These are phyloP conservation scores for Aphanomyces astaci DNA, from an alignment of 352 stramenopile species.

Conservation along the genomic window DNA sequence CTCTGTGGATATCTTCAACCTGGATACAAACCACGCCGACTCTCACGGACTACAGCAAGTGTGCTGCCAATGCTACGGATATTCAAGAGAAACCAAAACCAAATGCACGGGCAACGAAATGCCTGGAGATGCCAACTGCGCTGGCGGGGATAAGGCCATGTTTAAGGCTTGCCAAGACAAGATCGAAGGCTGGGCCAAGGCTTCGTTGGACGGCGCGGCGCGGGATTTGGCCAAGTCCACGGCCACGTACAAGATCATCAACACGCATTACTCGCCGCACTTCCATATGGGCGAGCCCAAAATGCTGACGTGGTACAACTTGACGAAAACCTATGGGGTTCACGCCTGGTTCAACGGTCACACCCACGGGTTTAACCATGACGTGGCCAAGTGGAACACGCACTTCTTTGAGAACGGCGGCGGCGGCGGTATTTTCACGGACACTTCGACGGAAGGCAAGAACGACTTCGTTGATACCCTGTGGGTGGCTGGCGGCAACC, in stretches of 20 bases:
- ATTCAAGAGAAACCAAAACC: slow-evolving; percentile 49
- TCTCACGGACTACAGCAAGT: slow-evolving; percentile 78
- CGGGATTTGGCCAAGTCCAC: slow-evolving; percentile 60
- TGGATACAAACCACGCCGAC: slow-evolving; percentile 79
- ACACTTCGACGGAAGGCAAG: no score
- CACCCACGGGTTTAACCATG: slow-evolving; percentile 85
- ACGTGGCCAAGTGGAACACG: slow-evolving; percentile 74
- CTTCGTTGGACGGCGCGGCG: slow-evolving; percentile 54
- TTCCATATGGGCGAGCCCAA: slow-evolving; percentile 84
- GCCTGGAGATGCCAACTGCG: slow-evolving; percentile 57
- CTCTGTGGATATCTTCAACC: slow-evolving; percentile 81
- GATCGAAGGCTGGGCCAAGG: slow-evolving; percentile 75
- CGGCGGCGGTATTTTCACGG: no score
- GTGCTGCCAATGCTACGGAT: slow-evolving; percentile 83
- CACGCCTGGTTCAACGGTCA: slow-evolving; percentile 80
- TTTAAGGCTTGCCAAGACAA: slow-evolving; percentile 66
- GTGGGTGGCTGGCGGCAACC: slow-evolving; percentile 47
- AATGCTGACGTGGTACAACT: slow-evolving; percentile 82
- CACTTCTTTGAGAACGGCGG: slow-evolving; percentile 87
- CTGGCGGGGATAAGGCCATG: slow-evolving; percentile 49
- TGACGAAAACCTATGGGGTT: slow-evolving; percentile 68
- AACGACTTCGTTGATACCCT: no score
- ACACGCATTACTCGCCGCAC: slow-evolving; percentile 87
- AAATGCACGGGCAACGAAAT: slow-evolving; percentile 47
- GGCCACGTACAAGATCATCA: slow-evolving; percentile 82